These are phyloP conservation scores for Colletotrichum tropicale DNA, from an alignment of 2,329 filamentous ascomycete genomes.

Conservation along the genomic window DNA sequence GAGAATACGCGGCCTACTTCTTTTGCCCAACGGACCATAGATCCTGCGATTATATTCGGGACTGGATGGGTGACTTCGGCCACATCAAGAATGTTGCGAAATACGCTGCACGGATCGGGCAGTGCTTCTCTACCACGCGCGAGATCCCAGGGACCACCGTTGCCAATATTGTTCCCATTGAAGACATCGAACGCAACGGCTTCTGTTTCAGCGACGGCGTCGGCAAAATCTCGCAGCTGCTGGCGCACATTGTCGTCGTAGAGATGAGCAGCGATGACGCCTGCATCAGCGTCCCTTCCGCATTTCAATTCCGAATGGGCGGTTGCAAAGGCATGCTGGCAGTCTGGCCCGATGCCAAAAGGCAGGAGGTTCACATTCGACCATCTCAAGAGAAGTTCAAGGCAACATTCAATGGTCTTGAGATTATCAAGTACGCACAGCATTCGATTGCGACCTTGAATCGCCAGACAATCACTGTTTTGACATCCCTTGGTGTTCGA, in stretches of 20 bases:
- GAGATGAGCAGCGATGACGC: slow-evolving; percentile 66
- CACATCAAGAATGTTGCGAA: slow-evolving; percentile 88
- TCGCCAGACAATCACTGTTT: slow-evolving; percentile 85
- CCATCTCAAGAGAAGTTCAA: slow-evolving; percentile 89
- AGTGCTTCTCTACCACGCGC: slow-evolving; percentile 94
- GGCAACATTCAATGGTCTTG: slow-evolving; percentile 72
- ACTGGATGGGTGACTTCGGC: slow-evolving; percentile 85
- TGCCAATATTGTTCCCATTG: slow-evolving; percentile 62
- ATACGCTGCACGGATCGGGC: slow-evolving; percentile 85
- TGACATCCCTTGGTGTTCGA: slow-evolving; percentile 77
- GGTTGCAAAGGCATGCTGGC: slow-evolving; percentile 91
- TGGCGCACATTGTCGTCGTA: slow-evolving; percentile 74
- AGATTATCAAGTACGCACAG: slow-evolving; percentile 83
- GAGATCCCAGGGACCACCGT: slow-evolving; percentile 70
- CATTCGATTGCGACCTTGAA: slow-evolving; percentile 84
- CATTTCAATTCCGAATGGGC: slow-evolving; percentile 90
- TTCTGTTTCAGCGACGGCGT: slow-evolving; percentile 90
- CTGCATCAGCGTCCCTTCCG: slow-evolving; percentile 69
- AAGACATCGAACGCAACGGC: slow-evolving; percentile 72
- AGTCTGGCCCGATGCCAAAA: slow-evolving; percentile 71
- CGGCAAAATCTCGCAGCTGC: slow-evolving; percentile 83
- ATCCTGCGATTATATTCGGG: slow-evolving; percentile 77
- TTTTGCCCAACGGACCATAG: slow-evolving; percentile 75
- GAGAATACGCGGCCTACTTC: slow-evolving; percentile 92
- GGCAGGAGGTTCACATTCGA: slow-evolving; percentile 76